Percentiles rank a stretch among this genome's conserved stretches.
Evolutionary conservation across 257 asterid species (phyloP).

Genomic region (Ehretia macrophylla): DNA sequence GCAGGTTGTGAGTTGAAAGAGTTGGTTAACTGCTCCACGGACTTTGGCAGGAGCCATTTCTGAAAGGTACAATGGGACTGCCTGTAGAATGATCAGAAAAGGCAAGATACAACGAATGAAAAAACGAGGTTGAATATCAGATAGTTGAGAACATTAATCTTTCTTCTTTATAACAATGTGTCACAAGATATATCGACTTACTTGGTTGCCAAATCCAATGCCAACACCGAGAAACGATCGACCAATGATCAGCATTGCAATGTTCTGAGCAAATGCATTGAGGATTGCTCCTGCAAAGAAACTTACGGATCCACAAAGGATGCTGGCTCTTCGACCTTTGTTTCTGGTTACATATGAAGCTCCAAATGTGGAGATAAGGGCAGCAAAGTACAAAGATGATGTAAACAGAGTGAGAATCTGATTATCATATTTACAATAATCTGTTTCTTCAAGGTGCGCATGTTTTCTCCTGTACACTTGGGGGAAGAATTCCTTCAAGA

Average conservation of each 20-base stretch:
- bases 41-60: slow-evolving; percentile 82
- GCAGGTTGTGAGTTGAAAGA: slow-evolving; percentile 66
- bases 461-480: slow-evolving; percentile 50
- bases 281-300: slow-evolving; percentile 62
- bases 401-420: slow-evolving; percentile 78
- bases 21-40: slow-evolving; percentile 65
- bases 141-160: neutral
- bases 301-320: slow-evolving; percentile 59
- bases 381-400: slow-evolving; percentile 75
- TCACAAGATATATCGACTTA: too few relatives aligned
- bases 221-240: slow-evolving; percentile 74
- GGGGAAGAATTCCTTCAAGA: slow-evolving; percentile 68
- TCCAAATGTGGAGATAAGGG: slow-evolving; percentile 54
- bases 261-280: slow-evolving; percentile 51
- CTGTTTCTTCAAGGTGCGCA: slow-evolving; percentile 40
- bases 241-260: slow-evolving; percentile 67
- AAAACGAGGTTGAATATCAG: neutral
- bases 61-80: slow-evolving; percentile 75
- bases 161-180: neutral
- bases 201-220: slow-evolving; percentile 87
- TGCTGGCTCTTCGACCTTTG: slow-evolving; percentile 57
- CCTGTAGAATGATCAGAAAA: slow-evolving; percentile 27
- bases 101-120: neutral
- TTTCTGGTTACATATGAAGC: slow-evolving; percentile 63
- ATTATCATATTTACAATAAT: slow-evolving; percentile 75